Conservation (phyloP, 495 filamentous ascomycete species). For the Talaromyces nanjingensis region DNA sequence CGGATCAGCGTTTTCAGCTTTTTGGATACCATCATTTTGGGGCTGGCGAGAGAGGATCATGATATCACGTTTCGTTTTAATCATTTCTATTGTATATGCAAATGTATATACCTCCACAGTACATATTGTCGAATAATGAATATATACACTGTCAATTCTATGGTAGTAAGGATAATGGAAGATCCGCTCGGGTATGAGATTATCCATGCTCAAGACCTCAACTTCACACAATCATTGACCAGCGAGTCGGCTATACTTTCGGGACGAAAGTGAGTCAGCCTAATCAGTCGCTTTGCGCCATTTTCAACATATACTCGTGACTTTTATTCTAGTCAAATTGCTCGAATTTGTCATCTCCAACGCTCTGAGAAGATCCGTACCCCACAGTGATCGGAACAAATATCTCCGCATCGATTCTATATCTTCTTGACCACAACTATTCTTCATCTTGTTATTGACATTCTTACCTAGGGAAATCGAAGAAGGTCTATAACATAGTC, state of each 20-base stretch:
- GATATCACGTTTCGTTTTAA: background rate
- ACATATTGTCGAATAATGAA: background rate
- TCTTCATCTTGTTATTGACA: background rate
- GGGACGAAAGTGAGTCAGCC: background rate
- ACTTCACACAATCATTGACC: background rate
- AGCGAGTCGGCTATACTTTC: background rate
- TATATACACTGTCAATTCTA: background rate
- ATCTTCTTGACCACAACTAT: background rate
- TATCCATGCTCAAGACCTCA: background rate
- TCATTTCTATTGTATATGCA: background rate
- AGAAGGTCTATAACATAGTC: background rate
- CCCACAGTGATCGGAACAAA: background rate
- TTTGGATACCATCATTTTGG: background rate
- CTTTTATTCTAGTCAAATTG: background rate
- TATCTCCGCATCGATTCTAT: background rate
- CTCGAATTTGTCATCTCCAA: background rate
- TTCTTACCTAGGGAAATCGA: no score
- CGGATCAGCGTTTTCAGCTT: constrained; percentile 3
- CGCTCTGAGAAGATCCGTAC: background rate
- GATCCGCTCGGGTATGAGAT: background rate
- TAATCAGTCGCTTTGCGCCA: background rate
- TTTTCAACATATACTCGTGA: background rate
- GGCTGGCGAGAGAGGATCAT: background rate
- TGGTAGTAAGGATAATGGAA: background rate
- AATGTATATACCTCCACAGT: background rate